phyloP scores from a whole-genome alignment of 345 rosid species.

The Salix arbutifolia region DNA sequence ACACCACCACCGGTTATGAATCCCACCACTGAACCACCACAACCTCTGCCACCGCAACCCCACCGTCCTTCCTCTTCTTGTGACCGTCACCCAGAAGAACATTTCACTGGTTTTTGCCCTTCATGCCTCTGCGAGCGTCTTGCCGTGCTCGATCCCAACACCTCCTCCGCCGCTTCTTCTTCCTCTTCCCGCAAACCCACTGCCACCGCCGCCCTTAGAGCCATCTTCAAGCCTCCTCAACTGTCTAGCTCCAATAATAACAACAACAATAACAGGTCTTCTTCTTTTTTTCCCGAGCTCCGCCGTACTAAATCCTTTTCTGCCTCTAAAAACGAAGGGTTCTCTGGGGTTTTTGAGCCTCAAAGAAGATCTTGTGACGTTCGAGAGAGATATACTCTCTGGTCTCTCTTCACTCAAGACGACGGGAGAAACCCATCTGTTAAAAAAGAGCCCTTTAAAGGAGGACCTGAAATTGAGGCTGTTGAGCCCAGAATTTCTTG shows the following conservation, averaged over 20 bases:
- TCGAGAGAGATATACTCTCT: constrained; percentile 73
- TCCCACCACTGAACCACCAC: constrained; percentile 60
- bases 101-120: constrained; percentile 91
- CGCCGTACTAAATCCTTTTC: constrained; percentile 92
- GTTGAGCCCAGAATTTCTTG: constrained; percentile 39
- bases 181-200: constrained; percentile 55
- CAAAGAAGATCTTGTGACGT: constrained; percentile 99
- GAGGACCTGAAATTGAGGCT: constrained; percentile 19
- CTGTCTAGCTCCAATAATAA: background rate
- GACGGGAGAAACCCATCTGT: constrained; percentile 38
- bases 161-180: constrained; percentile 37
- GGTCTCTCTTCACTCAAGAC: constrained; percentile 70
- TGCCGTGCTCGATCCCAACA: constrained; percentile 54
- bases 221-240: constrained; percentile 43
- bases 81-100: constrained; percentile 79
- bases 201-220: constrained; percentile 56
- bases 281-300: constrained; percentile 69
- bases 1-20: constrained; percentile 71
- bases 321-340: constrained; percentile 84
- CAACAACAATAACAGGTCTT: background rate
- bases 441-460: constrained; percentile 20
- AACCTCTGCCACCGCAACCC: constrained; percentile 72
- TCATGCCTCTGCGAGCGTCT: constrained; percentile 98
- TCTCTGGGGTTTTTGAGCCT: constrained; percentile 81
- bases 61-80: constrained; percentile 88